Evolutionary conservation across 345 rosid species (phyloP).

Genomic region (Gossypium stocksii): DNA sequence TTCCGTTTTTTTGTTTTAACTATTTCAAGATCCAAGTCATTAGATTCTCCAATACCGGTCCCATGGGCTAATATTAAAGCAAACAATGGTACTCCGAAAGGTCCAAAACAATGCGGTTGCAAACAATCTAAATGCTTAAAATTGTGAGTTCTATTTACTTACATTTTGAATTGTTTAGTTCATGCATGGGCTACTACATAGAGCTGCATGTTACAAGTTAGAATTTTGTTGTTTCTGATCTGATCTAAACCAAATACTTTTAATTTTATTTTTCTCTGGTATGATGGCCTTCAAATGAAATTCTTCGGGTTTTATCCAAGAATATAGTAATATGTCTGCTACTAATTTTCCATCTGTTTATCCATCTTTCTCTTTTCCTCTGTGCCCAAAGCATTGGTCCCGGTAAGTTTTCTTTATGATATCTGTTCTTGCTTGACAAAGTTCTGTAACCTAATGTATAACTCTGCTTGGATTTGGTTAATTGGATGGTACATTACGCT

Average conservation of each 20-base stretch:
- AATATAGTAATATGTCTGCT: too few species aligned
- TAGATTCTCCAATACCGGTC: slow-evolving; percentile 23
- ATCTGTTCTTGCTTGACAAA: too few species aligned
- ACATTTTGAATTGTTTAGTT: neutral
- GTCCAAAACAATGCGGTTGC: slow-evolving; percentile 47
- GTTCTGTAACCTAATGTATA: too few species aligned
- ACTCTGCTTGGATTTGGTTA: neutral
- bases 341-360: too few species aligned
- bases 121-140: slow-evolving; percentile 48
- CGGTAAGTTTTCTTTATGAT: too few species aligned
- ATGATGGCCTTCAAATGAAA: too few species aligned
- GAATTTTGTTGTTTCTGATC: too few species aligned
- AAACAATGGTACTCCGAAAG: slow-evolving; percentile 21
- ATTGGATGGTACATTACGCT: neutral
- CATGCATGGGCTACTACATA: neutral
- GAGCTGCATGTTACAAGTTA: neutral
- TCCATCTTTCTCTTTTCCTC: too few species aligned
- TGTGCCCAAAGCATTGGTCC: too few species aligned
- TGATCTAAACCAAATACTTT: too few species aligned
- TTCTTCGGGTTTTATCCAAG: too few species aligned
- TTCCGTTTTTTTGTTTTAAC: neutral
- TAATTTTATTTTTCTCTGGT: too few species aligned
- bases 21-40: slow-evolving; percentile 25
- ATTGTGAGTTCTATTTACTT: slow-evolving; percentile 33
- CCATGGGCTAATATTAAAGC: slow-evolving; percentile 13